Evolutionary conservation across 768 basidiomycete species (phyloP).

Genomic region (Boletus pseudopeckii): DNA sequence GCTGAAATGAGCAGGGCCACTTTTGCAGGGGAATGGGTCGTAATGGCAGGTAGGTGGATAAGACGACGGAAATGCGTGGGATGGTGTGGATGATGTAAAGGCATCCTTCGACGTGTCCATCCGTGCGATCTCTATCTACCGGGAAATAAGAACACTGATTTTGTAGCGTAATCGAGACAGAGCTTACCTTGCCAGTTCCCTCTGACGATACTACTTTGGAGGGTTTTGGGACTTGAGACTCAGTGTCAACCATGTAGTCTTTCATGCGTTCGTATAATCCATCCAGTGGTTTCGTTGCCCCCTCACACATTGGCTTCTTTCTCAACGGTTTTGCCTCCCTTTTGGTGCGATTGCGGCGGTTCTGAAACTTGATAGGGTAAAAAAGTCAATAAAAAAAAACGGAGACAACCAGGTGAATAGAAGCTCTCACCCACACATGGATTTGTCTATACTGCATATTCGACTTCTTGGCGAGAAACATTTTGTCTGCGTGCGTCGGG

Average conservation of each 20-base stretch:
- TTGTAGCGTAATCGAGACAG: accelerated
- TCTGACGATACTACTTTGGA: accelerated
- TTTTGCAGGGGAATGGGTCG: conserved; percentile 20
- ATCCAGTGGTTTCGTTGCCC: neutral
- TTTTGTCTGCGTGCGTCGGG: conserved; percentile 8
- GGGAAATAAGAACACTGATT: neutral
- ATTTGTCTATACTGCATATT: conserved; percentile 16
- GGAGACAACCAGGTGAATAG: accelerated
- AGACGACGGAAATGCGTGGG: conserved; percentile 13
- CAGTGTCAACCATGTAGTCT: neutral
- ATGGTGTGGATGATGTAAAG: conserved; percentile 1
- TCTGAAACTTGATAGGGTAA: conserved; percentile 6
- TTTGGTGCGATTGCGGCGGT: conserved; percentile 9
- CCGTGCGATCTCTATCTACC: neutral
- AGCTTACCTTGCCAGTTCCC: neutral
- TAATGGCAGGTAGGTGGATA: conserved; percentile 16
- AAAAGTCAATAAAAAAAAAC: neutral
- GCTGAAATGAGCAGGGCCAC: neutral
- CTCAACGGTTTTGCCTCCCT: neutral
- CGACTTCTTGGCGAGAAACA: conserved; percentile 9
- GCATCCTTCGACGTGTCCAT: neutral
- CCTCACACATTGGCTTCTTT: neutral
- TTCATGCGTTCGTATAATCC: neutral
- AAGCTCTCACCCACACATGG: conserved; percentile 12
- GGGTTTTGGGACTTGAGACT: neutral